Evolutionary conservation across 768 basidiomycete species (phyloP).

Genomic region (Psilocybe tampanensis): DNA sequence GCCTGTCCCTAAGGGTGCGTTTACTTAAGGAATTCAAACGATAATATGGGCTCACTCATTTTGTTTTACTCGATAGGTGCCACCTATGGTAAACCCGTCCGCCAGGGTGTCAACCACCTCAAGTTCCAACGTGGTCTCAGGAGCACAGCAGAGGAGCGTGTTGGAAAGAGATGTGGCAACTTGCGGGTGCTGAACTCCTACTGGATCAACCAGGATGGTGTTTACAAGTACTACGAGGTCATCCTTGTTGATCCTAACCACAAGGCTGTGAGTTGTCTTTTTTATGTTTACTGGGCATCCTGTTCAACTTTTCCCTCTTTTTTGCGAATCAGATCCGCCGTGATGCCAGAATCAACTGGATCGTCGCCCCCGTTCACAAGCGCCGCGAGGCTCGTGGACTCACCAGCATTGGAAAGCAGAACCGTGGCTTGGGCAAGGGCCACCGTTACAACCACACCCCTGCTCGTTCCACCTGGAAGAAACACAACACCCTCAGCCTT

Average conservation of each 20-base stretch:
- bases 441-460: slow-evolving; percentile 93
- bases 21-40: neutral
- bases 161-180: slow-evolving; percentile 95
- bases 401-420: slow-evolving; percentile 96
- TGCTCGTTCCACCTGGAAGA: slow-evolving; percentile 91
- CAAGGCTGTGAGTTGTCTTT: slow-evolving; percentile 72
- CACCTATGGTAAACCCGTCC: slow-evolving; percentile 98
- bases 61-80: slow-evolving; percentile 60
- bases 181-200: slow-evolving; percentile 97
- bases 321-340: slow-evolving; percentile 71
- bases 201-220: slow-evolving; percentile 99
- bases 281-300: neutral
- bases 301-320: slow-evolving; percentile 9
- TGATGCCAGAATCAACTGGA: slow-evolving; percentile 99
- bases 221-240: slow-evolving; percentile 99
- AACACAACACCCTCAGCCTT: slow-evolving; percentile 95
- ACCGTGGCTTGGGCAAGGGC: slow-evolving; percentile 97
- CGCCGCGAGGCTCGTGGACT: slow-evolving; percentile 97
- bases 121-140: slow-evolving; percentile 95
- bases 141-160: slow-evolving; percentile 96
- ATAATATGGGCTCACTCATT: neutral
- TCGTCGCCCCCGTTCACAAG: slow-evolving; percentile 97
- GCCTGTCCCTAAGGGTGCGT: slow-evolving; percentile 92
- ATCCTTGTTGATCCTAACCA: slow-evolving; percentile 96
- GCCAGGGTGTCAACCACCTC: slow-evolving; percentile 99